phyloP scores from a whole-genome alignment of 768 basidiomycete species.

The Boletus speciosus region DNA sequence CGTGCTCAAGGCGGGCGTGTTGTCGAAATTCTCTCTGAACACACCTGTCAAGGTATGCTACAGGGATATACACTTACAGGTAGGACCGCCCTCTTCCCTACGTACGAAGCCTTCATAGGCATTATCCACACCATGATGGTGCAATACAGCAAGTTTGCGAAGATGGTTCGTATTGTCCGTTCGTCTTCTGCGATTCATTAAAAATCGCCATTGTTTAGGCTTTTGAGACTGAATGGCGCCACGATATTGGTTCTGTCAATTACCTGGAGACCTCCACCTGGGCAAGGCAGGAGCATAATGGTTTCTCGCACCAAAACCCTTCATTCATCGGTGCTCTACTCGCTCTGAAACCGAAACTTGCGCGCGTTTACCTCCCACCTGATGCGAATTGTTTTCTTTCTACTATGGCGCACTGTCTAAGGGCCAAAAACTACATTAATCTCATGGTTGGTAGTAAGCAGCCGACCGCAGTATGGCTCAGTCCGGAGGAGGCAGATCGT shows the following conservation, averaged over 20 bases:
- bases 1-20: conserved; percentile 76
- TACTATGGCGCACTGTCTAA: conserved; percentile 78
- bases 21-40: conserved; percentile 85
- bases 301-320: conserved; percentile 86
- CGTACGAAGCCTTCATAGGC: conserved; percentile 88
- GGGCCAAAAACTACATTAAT: conserved; percentile 83
- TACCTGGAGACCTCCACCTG: conserved; percentile 89
- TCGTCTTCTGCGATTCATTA: background rate
- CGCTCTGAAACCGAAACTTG: conserved; percentile 64
- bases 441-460: conserved; percentile 89
- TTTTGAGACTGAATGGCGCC: conserved; percentile 67
- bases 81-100: conserved; percentile 80
- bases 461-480: conserved; percentile 75
- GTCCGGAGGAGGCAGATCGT: conserved; percentile 68
- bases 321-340: conserved; percentile 86
- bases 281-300: conserved; percentile 84
- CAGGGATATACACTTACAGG: conserved; percentile 93
- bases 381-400: conserved; percentile 86
- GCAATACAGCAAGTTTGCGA: conserved; percentile 84
- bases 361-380: conserved; percentile 83
- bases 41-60: conserved; percentile 86
- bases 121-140: conserved; percentile 90
- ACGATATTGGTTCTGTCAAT: conserved; percentile 67
- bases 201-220: conserved; percentile 29
- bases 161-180: conserved; percentile 53